A percentile compares a stretch with the other conserved stretches of the same genome.
These are phyloP conservation scores for Astrocystis sublimbata DNA, from an alignment of 495 filamentous ascomycete genomes.

Conservation along the genomic window DNA sequence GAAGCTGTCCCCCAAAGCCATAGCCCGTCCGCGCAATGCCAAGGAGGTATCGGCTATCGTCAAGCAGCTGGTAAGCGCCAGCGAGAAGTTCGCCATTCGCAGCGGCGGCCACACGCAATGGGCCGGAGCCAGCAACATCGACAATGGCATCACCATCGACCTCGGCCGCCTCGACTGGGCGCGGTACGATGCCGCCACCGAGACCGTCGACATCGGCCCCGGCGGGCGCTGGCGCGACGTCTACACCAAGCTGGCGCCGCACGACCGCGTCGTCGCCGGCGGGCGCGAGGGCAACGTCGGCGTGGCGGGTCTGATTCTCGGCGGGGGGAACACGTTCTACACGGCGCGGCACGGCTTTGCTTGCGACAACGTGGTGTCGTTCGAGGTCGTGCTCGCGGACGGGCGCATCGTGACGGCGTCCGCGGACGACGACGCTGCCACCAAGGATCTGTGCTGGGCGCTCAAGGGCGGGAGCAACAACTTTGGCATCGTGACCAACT, in stretches of 20 bases:
- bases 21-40: conserved; percentile 41
- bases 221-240: conserved; percentile 57
- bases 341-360: conserved; percentile 48
- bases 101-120: conserved; percentile 56
- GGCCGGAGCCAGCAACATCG: conserved; percentile 48
- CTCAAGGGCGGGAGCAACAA: conserved; percentile 62
- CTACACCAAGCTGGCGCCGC: conserved; percentile 48
- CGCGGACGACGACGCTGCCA: not conserved
- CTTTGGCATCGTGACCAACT: conserved; percentile 62
- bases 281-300: conserved; percentile 59
- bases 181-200: conserved; percentile 33
- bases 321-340: conserved; percentile 57
- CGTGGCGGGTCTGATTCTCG: conserved; percentile 58
- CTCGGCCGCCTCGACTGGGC: conserved; percentile 48
- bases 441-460: conserved; percentile 51
- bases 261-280: conserved; percentile 52
- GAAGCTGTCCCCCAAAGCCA: conserved; percentile 36
- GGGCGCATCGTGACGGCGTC: conserved; percentile 39
- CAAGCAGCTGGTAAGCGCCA: conserved; percentile 26
- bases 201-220: conserved; percentile 43
- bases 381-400: conserved; percentile 49
- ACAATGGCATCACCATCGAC: conserved; percentile 59
- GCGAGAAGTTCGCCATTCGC: conserved; percentile 52
- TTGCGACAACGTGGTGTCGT: conserved; percentile 53
- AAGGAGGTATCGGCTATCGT: conserved; percentile 42